A percentile compares a stretch with the other conserved stretches of the same genome.
Evolutionary conservation across 2,329 filamentous ascomycete genomes (phyloP).

Genomic region (Aspergillus thermomutatus): DNA sequence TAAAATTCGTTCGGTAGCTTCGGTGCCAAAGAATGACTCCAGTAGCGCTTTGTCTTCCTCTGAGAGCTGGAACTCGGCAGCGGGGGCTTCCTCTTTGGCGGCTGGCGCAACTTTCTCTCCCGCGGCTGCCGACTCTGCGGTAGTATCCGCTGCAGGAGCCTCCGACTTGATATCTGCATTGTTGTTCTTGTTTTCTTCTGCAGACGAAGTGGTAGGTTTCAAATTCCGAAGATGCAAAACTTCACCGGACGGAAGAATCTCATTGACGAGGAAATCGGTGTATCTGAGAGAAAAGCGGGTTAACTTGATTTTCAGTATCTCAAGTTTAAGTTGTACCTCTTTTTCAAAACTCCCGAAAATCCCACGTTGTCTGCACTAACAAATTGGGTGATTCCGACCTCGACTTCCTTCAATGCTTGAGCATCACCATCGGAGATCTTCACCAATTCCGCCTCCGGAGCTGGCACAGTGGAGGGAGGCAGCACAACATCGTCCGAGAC

Average conservation of each 20-base stretch:
- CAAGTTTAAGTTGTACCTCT: constrained; percentile 45
- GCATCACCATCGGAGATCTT: constrained; percentile 20
- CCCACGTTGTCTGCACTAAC: constrained; percentile 56
- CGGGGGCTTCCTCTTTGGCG: constrained; percentile 11
- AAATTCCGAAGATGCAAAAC: constrained; percentile 68
- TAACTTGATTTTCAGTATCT: background rate
- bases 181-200: constrained; percentile 7
- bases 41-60: constrained; percentile 46
- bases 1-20: constrained; percentile 50
- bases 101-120: constrained; percentile 10
- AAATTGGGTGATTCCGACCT: constrained; percentile 63
- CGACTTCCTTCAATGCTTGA: constrained; percentile 38
- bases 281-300: constrained; percentile 53
- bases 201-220: constrained; percentile 22
- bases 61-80: constrained; percentile 32
- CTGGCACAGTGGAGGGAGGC: constrained; percentile 11
- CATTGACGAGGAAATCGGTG: constrained; percentile 90
- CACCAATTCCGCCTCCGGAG: constrained; percentile 8
- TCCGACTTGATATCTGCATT: constrained; percentile 7
- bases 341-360: constrained; percentile 65
- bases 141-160: constrained; percentile 12
- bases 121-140: constrained; percentile 7
- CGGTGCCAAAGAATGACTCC: constrained; percentile 49
- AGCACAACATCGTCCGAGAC: constrained; percentile 13
- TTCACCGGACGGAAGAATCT: constrained; percentile 71